Conservation (phyloP, 148 eudicot genomes). For the Diospyros kaki region DNA sequence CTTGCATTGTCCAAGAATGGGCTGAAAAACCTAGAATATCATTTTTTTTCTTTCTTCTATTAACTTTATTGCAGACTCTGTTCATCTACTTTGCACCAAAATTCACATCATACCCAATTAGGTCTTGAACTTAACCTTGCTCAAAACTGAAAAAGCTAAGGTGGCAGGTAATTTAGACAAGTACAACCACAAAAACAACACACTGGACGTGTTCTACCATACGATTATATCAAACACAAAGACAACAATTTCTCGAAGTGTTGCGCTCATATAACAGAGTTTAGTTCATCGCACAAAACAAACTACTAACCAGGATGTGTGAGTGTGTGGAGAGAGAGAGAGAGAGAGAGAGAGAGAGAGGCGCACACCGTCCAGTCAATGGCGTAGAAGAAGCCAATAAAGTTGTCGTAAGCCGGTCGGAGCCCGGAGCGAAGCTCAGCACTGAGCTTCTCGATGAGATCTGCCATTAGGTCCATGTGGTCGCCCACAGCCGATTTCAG, state of each 20-base stretch:
- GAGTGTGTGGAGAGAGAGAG: not conserved
- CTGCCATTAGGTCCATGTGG: conserved; percentile 83
- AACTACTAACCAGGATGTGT: not conserved
- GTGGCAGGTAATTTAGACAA: not conserved
- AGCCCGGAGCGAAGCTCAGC: conserved; percentile 67
- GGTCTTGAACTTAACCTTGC: not conserved
- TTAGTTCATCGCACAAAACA: not conserved
- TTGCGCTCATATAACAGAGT: no score
- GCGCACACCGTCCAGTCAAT: conserved; percentile 81
- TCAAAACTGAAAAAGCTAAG: not conserved
- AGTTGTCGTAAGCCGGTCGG: conserved; percentile 72
- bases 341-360: not conserved
- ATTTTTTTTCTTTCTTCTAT: no score
- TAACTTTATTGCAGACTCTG: no score
- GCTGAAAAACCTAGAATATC: no score
- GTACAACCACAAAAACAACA: not conserved
- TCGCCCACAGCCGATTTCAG: conserved; percentile 59
- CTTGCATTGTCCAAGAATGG: no score
- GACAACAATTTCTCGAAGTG: not conserved
- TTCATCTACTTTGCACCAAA: no score
- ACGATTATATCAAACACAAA: not conserved
- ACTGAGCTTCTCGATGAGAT: conserved; percentile 61
- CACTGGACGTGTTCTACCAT: no score
- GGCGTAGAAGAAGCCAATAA: conserved; percentile 87
- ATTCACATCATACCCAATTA: not conserved